phyloP scores from a whole-genome alignment of 164 flowering plant genomes.

The Nymphaea thermarum region DNA sequence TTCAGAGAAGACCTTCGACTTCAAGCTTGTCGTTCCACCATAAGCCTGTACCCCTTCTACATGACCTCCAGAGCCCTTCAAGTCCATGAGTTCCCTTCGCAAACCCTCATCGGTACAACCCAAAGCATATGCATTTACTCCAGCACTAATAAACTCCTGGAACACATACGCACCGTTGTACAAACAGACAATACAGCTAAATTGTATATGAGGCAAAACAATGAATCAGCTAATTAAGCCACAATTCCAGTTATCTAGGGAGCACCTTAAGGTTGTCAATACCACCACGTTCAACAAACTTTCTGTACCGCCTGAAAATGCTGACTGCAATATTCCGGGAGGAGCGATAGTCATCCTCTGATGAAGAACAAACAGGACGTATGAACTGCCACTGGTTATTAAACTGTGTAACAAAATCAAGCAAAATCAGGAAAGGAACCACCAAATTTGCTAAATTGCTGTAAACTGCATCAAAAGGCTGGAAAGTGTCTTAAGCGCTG shows the following conservation, averaged over 20 bases:
- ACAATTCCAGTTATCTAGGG: no score
- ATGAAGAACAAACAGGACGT: constrained; percentile 30
- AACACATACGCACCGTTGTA: background rate
- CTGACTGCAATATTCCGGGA: constrained; percentile 90
- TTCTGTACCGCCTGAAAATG: constrained; percentile 71
- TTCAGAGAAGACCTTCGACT: constrained; percentile 51
- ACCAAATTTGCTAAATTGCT: constrained; percentile 2
- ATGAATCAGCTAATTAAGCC: no score
- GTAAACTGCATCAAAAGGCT: no score
- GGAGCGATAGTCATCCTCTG: constrained; percentile 86
- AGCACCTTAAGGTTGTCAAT: constrained; percentile 80
- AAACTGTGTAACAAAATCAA: background rate
- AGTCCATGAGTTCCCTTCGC: constrained; percentile 60
- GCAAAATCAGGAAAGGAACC: background rate
- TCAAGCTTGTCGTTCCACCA: constrained; percentile 67
- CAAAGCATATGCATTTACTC: constrained; percentile 90
- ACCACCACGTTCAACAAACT: constrained; percentile 76
- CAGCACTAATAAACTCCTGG: constrained; percentile 90
- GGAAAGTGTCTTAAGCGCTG: no score
- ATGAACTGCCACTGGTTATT: constrained; percentile 25
- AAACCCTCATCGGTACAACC: constrained; percentile 94
- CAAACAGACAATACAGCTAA: background rate
- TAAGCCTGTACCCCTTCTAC: constrained; percentile 55
- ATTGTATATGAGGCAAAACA: background rate
- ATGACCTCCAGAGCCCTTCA: constrained; percentile 69